Evolutionary conservation across 1,139 yeast genomes (phyloP), one percentile per base, ranked within the genome.

Genomic region (Trichomonascaceae sp.): DNA sequence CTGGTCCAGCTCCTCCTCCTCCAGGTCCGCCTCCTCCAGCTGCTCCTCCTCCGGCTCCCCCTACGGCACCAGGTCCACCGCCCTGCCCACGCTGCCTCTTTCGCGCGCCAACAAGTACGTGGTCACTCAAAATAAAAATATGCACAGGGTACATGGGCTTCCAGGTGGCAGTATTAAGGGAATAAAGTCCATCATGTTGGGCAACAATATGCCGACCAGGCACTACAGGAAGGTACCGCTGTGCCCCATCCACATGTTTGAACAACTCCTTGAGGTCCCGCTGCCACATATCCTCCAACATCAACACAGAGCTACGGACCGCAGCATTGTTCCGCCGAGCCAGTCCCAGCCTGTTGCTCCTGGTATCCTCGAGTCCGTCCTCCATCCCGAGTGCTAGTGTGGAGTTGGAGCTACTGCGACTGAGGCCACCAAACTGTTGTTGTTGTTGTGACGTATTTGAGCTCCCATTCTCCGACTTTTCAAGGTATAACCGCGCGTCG

Each of bases 191-290:
- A 1, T 79, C 77, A 54, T 85, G 76, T 47, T 84, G 92, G 6
- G 76, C 71, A 18, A 84, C 61, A 2, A 87, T 72, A 52, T 85
- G 95, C 35, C 96, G 67, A 2, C 92, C 93, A 0, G 92, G 82
- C 4, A 71, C 57, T 1, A 84, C 73, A 17, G 85, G 81, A 32
- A 87, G 64, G 43, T 70, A 74, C 50, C 81, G 82, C 43, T 84
- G 87, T 1, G 94, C 87, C 4, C 95, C 93, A 44, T 87, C 96
- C 8, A 87, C 93, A 42, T 79, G 82, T 45, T 76, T 74, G 56
- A 78, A 85, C 30, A 87, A 59, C 5, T 74, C 69, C 37, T 70
- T 73, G 48, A 87, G 63, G 48, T 82, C 87, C 34, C 64, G 68
- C 17, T 76, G 80, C 95, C 93, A 82, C 66, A 79, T 69, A 48